These are phyloP conservation scores for Pestalotiopsis sp. DNA, from an alignment of 2,329 filamentous ascomycete species.

Conservation along the genomic window DNA sequence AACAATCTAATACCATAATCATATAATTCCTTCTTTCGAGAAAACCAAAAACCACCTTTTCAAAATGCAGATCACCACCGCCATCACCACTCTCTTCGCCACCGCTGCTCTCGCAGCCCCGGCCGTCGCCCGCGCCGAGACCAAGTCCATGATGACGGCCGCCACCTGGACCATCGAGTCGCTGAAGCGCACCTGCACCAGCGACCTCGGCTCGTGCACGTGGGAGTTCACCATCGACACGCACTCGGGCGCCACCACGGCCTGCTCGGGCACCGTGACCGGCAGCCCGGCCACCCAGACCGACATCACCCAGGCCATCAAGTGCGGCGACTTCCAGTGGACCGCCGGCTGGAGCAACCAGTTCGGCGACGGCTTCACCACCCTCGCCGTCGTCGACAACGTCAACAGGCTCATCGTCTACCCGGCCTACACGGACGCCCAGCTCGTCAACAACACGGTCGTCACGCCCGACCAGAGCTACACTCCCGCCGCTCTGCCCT, in stretches of 20 bases:
- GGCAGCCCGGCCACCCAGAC: conserved; percentile 35
- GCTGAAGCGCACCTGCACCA: conserved; percentile 41
- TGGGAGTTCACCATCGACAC: conserved; percentile 46
- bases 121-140: background rate
- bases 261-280: conserved; percentile 41
- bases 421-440: conserved; percentile 55
- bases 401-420: conserved; percentile 47
- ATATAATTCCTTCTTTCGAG: background rate
- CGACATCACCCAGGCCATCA: conserved; percentile 35
- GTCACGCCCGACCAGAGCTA: conserved; percentile 17
- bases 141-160: conserved; percentile 19
- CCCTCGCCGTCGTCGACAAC: conserved; percentile 52
- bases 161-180: conserved; percentile 42
- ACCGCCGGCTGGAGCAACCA: conserved; percentile 60
- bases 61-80: conserved; percentile 15
- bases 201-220: conserved; percentile 37
- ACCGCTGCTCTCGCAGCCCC: conserved; percentile 12
- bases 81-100: conserved; percentile 15
- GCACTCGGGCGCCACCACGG: conserved; percentile 27
- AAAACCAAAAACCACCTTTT: background rate
- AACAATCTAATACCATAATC: background rate
- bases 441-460: conserved; percentile 25
- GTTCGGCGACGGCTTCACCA: conserved; percentile 60
- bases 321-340: conserved; percentile 53
- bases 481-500: conserved; percentile 11